Conservation (phyloP, 352 stramenopile species). For the Pythium brassicae region DNA sequence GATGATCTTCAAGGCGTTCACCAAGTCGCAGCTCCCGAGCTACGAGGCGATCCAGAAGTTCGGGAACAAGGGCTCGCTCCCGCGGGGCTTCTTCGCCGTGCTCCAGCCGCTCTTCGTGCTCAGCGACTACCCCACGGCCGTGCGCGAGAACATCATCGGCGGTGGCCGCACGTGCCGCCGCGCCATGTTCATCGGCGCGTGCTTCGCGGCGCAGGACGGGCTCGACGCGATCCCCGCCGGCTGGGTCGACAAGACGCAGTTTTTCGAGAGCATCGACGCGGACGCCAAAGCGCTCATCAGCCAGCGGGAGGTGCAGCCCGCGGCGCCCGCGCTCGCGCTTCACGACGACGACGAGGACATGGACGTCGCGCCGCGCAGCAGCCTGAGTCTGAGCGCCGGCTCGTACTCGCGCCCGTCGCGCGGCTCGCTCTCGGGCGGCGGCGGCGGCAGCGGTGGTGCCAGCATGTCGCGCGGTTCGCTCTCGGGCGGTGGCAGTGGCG, state of each 20-base stretch:
- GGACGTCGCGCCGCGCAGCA: constrained; percentile 33
- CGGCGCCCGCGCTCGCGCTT: constrained; percentile 18
- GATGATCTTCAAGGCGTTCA: constrained; percentile 84
- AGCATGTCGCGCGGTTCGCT: constrained; percentile 12
- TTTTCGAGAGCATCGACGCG: constrained; percentile 78
- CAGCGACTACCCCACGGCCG: constrained; percentile 72
- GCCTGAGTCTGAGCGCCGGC: constrained; percentile 11
- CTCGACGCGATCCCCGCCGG: constrained; percentile 60
- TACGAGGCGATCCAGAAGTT: constrained; percentile 85
- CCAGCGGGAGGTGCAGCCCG: constrained; percentile 55
- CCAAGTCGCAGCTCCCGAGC: constrained; percentile 72
- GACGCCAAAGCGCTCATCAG: constrained; percentile 64
- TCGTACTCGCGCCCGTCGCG: constrained; percentile 41
- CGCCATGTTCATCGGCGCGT: constrained; percentile 80
- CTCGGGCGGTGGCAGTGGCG: constrained; percentile 11
- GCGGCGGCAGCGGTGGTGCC: neutral
- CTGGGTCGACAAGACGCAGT: constrained; percentile 79
- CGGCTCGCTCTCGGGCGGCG: constrained; percentile 19
- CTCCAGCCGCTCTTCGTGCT: constrained; percentile 77
- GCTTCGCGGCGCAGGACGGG: constrained; percentile 72
- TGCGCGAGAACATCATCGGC: constrained; percentile 81
- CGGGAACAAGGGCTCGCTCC: constrained; percentile 66
- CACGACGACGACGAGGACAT: constrained; percentile 47
- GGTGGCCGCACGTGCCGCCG: constrained; percentile 70
- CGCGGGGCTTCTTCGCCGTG: constrained; percentile 66